These are phyloP conservation scores for Pleochaeta shiraiana DNA, from an alignment of 2,329 filamentous ascomycete species.

Conservation along the genomic window DNA sequence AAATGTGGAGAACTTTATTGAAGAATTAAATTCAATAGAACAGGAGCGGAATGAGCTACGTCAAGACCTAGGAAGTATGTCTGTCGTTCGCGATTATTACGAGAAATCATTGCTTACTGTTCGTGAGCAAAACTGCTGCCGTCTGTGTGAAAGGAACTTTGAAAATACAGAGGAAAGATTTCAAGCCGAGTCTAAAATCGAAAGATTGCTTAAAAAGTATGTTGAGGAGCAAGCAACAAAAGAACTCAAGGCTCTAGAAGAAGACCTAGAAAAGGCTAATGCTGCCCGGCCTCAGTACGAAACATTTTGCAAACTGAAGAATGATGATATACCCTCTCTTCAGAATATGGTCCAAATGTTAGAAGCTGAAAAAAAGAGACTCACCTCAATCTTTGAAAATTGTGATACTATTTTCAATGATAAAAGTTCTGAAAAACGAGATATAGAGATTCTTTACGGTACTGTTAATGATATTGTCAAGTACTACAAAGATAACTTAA, in stretches of 20 bases:
- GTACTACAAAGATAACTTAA: constrained; percentile 47
- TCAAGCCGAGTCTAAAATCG: constrained; percentile 44
- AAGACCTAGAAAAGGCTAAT: constrained; percentile 34
- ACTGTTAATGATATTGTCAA: constrained; percentile 57
- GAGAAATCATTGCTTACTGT: constrained; percentile 41
- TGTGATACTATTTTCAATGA: constrained; percentile 44
- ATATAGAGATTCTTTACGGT: constrained; percentile 54
- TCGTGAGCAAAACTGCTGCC: constrained; percentile 48
- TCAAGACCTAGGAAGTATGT: constrained; percentile 46
- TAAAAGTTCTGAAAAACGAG: constrained; percentile 41
- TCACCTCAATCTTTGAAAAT: constrained; percentile 40
- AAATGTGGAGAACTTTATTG: constrained; percentile 31
- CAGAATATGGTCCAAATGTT: constrained; percentile 38
- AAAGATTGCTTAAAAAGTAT: constrained; percentile 37
- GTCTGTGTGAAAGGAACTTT: constrained; percentile 54
- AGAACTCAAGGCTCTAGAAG: constrained; percentile 30
- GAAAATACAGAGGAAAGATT: constrained; percentile 35
- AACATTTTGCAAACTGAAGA: constrained; percentile 43
- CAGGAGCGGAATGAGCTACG: constrained; percentile 29
- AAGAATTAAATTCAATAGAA: constrained; percentile 27
- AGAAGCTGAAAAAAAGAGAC: constrained; percentile 36
- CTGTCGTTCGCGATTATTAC: constrained; percentile 51
- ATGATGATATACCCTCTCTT: constrained; percentile 46
- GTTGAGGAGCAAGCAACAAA: constrained; percentile 39
- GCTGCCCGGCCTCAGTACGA: constrained; percentile 49